Evolutionary conservation across 257 asterid species (phyloP).

Genomic region (Cruciata laevipes): DNA sequence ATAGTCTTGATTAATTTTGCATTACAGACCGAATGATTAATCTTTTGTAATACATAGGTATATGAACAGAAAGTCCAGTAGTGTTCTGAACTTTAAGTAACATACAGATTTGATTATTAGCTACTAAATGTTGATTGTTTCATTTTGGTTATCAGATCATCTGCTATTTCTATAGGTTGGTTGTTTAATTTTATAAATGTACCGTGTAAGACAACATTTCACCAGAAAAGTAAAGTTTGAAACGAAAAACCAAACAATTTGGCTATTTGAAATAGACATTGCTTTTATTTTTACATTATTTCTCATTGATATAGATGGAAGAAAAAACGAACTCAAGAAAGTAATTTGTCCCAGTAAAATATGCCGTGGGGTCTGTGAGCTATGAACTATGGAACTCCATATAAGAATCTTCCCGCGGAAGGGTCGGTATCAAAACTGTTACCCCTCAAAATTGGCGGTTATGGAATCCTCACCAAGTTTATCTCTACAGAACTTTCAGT

Average conservation of each 20-base stretch:
- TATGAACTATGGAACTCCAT: conserved; percentile 3
- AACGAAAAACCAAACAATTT: neutral
- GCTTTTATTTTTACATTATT: conserved; percentile 11
- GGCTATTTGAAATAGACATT: neutral
- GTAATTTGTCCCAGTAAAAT: neutral
- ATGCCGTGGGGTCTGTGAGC: neutral
- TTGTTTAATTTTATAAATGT: no score
- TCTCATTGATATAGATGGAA: neutral
- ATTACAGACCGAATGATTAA: neutral
- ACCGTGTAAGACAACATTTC: neutral
- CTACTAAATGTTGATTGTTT: no score
- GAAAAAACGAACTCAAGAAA: neutral
- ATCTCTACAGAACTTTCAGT: neutral
- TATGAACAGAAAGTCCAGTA: no score
- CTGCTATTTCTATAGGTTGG: no score
- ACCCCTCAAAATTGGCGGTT: conserved; percentile 8
- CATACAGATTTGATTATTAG: no score
- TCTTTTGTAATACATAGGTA: no score
- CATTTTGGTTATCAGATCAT: no score
- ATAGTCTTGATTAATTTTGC: neutral
- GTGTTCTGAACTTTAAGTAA: no score
- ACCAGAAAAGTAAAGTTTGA: neutral
- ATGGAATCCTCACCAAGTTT: conserved; percentile 1
- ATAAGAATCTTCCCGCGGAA: conserved; percentile 1
- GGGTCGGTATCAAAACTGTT: neutral